Percentiles rank a stretch among this genome's conserved stretches.
Conservation (phyloP, 805 yeast species). For the Saitoella complicata region DNA sequence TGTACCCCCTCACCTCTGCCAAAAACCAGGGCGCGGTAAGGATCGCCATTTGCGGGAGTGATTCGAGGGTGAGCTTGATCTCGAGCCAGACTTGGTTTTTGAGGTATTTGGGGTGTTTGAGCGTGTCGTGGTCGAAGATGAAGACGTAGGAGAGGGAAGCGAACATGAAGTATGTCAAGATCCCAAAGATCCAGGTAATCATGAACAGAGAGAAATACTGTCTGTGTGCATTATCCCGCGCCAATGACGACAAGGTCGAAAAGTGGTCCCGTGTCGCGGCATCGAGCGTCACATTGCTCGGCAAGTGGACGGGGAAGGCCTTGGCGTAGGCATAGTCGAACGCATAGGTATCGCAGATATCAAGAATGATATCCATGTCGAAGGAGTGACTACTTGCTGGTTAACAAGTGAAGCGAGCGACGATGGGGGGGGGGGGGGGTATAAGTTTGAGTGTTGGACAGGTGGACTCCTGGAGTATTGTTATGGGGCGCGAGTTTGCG, state of each 20-base stretch:
- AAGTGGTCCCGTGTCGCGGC: conserved; percentile 35
- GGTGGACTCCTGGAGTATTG: too few species aligned
- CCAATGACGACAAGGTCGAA: conserved; percentile 36
- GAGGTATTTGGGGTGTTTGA: too few species aligned
- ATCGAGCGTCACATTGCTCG: conserved; percentile 46
- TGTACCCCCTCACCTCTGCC: conserved; percentile 67
- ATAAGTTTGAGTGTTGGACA: too few species aligned
- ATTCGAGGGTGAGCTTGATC: not conserved
- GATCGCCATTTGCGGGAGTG: conserved; percentile 80
- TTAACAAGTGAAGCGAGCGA: too few species aligned
- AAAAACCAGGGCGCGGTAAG: conserved; percentile 85
- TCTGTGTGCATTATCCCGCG: conserved; percentile 58
- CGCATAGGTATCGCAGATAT: conserved; percentile 52
- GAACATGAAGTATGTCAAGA: conserved; percentile 57
- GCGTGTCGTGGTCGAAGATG: conserved; percentile 57
- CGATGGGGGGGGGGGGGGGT: too few species aligned
- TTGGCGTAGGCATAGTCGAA: conserved; percentile 33
- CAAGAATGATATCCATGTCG: conserved; percentile 84
- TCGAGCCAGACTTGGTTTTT: too few species aligned
- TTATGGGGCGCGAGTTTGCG: too few species aligned
- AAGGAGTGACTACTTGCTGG: too few species aligned
- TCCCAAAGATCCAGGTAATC: conserved; percentile 68
- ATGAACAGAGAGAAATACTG: conserved; percentile 51
- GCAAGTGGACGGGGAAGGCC: conserved; percentile 24
- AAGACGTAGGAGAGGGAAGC: conserved; percentile 65